Percentiles rank a stretch among this genome's conserved stretches.
These are phyloP conservation scores for Chalaropsis thielavioides DNA, from an alignment of 2,329 filamentous ascomycete genomes.

Conservation along the genomic window DNA sequence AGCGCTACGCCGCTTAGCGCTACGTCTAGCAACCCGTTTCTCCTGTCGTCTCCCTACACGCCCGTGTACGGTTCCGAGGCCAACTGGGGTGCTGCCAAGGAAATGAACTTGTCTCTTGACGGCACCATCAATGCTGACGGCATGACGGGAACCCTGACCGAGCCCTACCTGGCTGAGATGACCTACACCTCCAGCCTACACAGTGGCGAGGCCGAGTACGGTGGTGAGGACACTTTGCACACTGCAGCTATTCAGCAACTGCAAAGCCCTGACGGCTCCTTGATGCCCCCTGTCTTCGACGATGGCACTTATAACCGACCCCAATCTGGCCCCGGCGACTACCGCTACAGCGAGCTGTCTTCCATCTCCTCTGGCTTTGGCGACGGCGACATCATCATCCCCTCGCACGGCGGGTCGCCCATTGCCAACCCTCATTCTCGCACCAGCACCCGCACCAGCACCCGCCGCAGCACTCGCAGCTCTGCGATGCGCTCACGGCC, in stretches of 20 bases:
- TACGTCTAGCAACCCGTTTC: not conserved
- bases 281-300: not conserved
- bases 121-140: not conserved
- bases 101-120: not conserved
- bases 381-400: slow-evolving; percentile 43
- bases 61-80: not conserved
- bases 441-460: slow-evolving; percentile 14
- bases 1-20: not conserved
- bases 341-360: slow-evolving; percentile 29
- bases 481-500: slow-evolving; percentile 1
- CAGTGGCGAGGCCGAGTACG: slow-evolving; percentile 11
- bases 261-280: not conserved
- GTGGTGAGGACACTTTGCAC: slow-evolving; percentile 15
- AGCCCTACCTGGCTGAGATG: slow-evolving; percentile 13
- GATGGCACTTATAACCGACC: not conserved
- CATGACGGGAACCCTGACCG: not conserved
- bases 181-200: slow-evolving; percentile 10
- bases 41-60: slow-evolving; percentile 3
- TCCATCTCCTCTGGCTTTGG: slow-evolving; percentile 52
- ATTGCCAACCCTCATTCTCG: slow-evolving; percentile 17
- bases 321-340: slow-evolving; percentile 2
- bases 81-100: slow-evolving; percentile 7
- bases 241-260: not conserved
- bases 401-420: slow-evolving; percentile 22
- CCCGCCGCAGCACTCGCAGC: not conserved